These are phyloP conservation scores for Nepenthes mirabilis DNA, from an alignment of 148 eudicot genomes.

Conservation along the genomic window DNA sequence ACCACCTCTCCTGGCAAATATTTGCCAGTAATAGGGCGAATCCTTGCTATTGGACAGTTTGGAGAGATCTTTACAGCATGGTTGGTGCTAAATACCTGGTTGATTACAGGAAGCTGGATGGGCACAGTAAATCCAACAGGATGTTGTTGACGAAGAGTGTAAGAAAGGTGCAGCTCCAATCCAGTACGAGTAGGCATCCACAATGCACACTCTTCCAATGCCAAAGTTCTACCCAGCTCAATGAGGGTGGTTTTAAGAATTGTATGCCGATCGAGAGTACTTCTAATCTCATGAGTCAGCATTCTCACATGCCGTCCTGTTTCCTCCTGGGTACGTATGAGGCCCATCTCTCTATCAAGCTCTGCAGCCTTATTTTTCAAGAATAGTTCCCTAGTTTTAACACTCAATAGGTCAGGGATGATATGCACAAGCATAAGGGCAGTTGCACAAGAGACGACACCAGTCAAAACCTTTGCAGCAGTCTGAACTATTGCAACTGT, in stretches of 20 bases:
- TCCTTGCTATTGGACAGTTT: constrained; percentile 73
- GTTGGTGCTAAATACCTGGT: constrained; percentile 65
- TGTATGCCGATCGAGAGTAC: constrained; percentile 92
- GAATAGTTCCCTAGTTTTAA: constrained; percentile 81
- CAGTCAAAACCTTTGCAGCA: constrained; percentile 66
- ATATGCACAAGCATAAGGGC: constrained; percentile 94
- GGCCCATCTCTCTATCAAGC: constrained; percentile 90
- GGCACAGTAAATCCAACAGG: constrained; percentile 89
- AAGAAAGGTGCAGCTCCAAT: constrained; percentile 76
- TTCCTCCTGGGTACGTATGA: constrained; percentile 92
- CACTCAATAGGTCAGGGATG: constrained; percentile 84
- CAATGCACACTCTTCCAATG: constrained; percentile 84
- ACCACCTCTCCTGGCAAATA: constrained; percentile 90
- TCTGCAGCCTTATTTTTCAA: constrained; percentile 94
- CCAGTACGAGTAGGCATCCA: constrained; percentile 97
- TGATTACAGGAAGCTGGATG: constrained; percentile 71
- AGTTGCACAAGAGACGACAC: constrained; percentile 80
- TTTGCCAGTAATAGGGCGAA: constrained; percentile 53
- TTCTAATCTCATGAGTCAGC: constrained; percentile 92
- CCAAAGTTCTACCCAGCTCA: constrained; percentile 90
- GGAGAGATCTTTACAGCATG: constrained; percentile 75
- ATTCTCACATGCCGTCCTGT: constrained; percentile 92
- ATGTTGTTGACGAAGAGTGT: constrained; percentile 81
- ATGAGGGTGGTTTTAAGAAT: constrained; percentile 84
- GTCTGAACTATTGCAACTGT: constrained; percentile 85